Percentiles rank a stretch among this genome's conserved stretches.
These are phyloP conservation scores for Waltiozyma sp. DNA, from an alignment of 1,139 yeast genomes.

Conservation along the genomic window DNA sequence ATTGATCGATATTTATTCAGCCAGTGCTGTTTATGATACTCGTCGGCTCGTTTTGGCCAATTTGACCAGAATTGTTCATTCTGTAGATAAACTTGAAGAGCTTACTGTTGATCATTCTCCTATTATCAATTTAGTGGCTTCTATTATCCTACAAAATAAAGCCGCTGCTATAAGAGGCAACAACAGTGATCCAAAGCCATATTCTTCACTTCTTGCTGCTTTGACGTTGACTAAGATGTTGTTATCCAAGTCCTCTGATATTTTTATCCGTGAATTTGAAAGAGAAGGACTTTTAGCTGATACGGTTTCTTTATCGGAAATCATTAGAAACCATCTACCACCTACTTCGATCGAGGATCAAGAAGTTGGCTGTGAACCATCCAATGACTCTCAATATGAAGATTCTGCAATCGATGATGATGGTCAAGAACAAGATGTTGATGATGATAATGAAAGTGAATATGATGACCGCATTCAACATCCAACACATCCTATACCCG, in stretches of 20 bases:
- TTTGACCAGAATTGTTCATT: constrained; percentile 37
- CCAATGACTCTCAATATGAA: too few species aligned
- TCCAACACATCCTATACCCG: neutral
- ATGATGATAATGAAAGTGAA: constrained; percentile 14
- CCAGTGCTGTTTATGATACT: constrained; percentile 60
- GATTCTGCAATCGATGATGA: constrained; percentile 4
- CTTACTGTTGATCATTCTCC: constrained; percentile 13
- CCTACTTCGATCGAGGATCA: too few species aligned
- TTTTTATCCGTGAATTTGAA: constrained; percentile 40
- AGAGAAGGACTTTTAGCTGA: constrained; percentile 67
- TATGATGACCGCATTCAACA: neutral
- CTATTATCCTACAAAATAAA: constrained; percentile 58
- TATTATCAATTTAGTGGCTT: constrained; percentile 45
- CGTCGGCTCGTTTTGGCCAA: constrained; percentile 51
- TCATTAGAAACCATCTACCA: constrained; percentile 9
- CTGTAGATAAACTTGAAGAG: constrained; percentile 15
- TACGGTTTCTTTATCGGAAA: constrained; percentile 22
- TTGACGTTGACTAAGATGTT: constrained; percentile 39
- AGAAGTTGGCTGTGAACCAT: too few species aligned
- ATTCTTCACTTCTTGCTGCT: constrained; percentile 40
- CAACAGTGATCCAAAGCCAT: constrained; percentile 20
- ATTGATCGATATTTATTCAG: constrained; percentile 60
- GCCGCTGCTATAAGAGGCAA: constrained; percentile 19
- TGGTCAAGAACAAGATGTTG: constrained; percentile 20
- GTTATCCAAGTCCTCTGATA: constrained; percentile 32